Conservation (phyloP, 106 monocot species). For the Dactylorhiza incarnata region DNA sequence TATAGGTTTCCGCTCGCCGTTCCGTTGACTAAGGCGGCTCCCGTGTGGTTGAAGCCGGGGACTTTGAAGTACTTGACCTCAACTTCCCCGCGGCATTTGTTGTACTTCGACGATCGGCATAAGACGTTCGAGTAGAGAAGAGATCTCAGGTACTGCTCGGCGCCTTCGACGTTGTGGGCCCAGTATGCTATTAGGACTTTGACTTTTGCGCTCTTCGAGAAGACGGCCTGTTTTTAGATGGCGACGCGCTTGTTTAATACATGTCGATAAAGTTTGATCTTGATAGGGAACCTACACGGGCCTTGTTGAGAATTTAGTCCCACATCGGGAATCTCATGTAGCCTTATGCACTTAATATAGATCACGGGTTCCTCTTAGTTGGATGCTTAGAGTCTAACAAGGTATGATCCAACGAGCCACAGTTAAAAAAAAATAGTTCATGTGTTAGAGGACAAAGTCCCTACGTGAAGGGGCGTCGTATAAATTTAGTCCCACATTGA, state of each 20-base stretch:
- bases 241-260: too few relatives aligned
- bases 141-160: conserved; percentile 74
- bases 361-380: too few relatives aligned
- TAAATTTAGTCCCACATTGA: too few relatives aligned
- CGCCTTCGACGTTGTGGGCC: conserved; percentile 55
- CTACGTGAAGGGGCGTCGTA: too few relatives aligned
- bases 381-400: too few relatives aligned
- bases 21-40: conserved; percentile 43
- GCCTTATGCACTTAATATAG: too few relatives aligned
- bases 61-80: conserved; percentile 71
- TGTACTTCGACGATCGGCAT: conserved; percentile 60
- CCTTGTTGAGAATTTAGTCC: too few relatives aligned
- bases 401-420: too few relatives aligned
- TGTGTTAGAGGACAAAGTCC: too few relatives aligned
- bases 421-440: too few relatives aligned
- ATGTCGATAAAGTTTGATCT: background rate
- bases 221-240: conserved; percentile 46
- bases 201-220: conserved; percentile 75
- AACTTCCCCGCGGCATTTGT: conserved; percentile 62
- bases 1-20: conserved; percentile 50
- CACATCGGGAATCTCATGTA: too few relatives aligned
- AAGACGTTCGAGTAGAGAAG: conserved; percentile 77
- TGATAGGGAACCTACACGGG: too few relatives aligned
- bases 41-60: conserved; percentile 65
- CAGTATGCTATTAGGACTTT: conserved; percentile 72